Evolutionary conservation across 345 rosid genomes (phyloP), one percentile per base, ranked within the genome.

Genomic region (Pistacia vera): DNA sequence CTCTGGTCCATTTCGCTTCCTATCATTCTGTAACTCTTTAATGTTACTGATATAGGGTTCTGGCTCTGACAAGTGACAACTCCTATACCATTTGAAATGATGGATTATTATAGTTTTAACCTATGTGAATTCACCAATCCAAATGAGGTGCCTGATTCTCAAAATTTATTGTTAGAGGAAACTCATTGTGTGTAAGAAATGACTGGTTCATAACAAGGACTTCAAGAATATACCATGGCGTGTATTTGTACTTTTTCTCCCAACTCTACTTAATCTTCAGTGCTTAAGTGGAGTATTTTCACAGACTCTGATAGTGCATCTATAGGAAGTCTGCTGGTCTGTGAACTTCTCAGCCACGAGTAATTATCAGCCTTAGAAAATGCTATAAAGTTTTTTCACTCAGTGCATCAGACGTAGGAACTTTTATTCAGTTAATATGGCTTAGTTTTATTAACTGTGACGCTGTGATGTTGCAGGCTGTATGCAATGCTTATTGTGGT

Each of bases 401-500:
- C 38, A 52, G 33, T 25, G 30, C 30, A 57, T 70, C 51, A 55
- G 60, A 70, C 38, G 20, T 20, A 56, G 63, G 74, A 35, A 55
- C 54, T 38, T 55, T 51, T 49, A 30, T 12, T 38, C 4, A 38
- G 41, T 38, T 41, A 41, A 41, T 41, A 8, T 41, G 46, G 46
- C 46, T 41, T 41, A 5, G 46, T 7, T 49, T 13, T 2, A 16
- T 3, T 54, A 18, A 13, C 57, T 5, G 3, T 22, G 20, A 54
- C 17, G 46, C 14, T 18, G 41, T 22, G 72, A 44, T 30, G 11
- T 63, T 62, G 74, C 90, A 88, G 98, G 90, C 91, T 86, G 33
- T 93, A 52, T 92, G 98, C 89, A 88, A 82, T 86, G 85, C 96
- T 20, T 93, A 88, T 51, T 93, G 93, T 66, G 92, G 97, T 62